Evolutionary conservation across 2,329 filamentous ascomycete genomes (phyloP).

Genomic region (Teratosphaeria zuluensis): DNA sequence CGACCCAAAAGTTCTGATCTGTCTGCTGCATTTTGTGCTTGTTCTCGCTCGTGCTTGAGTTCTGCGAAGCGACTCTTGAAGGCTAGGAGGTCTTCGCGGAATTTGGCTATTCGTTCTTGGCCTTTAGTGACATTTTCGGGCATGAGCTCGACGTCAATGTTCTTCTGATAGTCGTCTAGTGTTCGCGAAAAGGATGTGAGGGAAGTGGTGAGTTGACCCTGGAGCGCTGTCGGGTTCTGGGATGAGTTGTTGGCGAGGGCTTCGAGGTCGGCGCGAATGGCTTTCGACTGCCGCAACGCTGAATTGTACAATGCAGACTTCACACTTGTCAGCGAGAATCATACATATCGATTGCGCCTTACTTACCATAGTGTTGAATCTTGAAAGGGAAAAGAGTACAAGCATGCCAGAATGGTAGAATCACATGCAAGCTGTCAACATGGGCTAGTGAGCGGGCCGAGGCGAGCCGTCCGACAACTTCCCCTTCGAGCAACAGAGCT

Average conservation of each 20-base stretch:
- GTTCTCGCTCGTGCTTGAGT: constrained; percentile 68
- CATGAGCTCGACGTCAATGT: constrained; percentile 82
- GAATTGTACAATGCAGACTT: constrained; percentile 59
- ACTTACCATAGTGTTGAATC: background rate
- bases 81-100: constrained; percentile 70
- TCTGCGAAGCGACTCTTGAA: constrained; percentile 69
- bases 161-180: constrained; percentile 79
- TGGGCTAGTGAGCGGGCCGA: background rate
- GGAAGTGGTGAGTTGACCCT: constrained; percentile 66
- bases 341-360: background rate
- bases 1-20: constrained; percentile 76
- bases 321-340: background rate
- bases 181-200: constrained; percentile 77
- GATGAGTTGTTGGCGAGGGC: constrained; percentile 53
- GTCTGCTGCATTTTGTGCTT: constrained; percentile 38
- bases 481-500: too few relatives aligned
- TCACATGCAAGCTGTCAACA: background rate
- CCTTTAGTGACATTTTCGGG: constrained; percentile 88
- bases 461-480: too few relatives aligned
- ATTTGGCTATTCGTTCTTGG: constrained; percentile 72
- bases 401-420: background rate
- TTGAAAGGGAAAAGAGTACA: background rate
- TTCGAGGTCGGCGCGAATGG: constrained; percentile 67
- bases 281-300: constrained; percentile 72
- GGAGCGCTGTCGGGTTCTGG: constrained; percentile 41